phyloP scores from a whole-genome alignment of 2,329 filamentous ascomycete species.

The Calonectria pauciramosa region DNA sequence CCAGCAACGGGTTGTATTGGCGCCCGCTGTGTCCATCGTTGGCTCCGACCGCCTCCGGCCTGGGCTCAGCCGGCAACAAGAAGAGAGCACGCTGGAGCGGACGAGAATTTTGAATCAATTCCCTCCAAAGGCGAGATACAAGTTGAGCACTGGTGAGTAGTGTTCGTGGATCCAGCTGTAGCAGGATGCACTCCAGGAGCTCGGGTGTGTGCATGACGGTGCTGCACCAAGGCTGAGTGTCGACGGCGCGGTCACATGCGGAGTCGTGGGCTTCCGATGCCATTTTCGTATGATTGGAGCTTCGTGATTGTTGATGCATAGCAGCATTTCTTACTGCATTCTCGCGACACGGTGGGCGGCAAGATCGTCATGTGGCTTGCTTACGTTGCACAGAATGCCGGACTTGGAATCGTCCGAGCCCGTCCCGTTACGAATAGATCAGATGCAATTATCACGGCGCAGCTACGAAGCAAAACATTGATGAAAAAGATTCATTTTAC shows the following conservation, averaged over 20 bases:
- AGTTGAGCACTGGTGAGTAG: neutral
- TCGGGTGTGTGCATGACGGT: neutral
- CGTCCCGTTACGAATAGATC: neutral
- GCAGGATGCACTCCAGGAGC: neutral
- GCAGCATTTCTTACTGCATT: neutral
- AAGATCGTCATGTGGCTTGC: neutral
- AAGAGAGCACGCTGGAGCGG: neutral
- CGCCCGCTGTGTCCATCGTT: neutral
- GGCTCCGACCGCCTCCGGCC: neutral
- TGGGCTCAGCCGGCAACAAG: neutral
- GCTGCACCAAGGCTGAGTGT: neutral
- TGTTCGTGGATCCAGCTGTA: neutral
- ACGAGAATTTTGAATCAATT: neutral
- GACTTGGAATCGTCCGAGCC: neutral
- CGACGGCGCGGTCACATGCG: neutral
- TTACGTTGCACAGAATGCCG: neutral
- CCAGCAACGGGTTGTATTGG: neutral
- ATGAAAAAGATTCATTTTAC: neutral
- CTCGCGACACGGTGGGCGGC: neutral
- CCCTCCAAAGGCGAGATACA: neutral
- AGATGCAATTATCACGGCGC: neutral
- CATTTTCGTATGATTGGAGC: neutral
- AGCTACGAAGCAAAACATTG: neutral
- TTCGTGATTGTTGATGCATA: neutral
- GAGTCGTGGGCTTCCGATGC: neutral